phyloP scores from a whole-genome alignment of 148 eudicot genomes.

The Nyssa sinensis region DNA sequence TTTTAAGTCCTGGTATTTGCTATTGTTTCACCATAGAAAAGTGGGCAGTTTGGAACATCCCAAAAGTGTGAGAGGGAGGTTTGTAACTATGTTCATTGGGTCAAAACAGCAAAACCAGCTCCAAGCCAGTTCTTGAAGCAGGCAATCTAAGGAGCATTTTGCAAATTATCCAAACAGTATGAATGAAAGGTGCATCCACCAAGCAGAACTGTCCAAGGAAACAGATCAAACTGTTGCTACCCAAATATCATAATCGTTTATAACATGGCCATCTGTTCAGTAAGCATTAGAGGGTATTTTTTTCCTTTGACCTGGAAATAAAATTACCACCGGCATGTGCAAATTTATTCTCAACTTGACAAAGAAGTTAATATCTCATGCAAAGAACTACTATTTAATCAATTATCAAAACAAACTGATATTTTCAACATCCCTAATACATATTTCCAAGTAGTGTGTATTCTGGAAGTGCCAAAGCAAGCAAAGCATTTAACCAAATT shows the following conservation, averaged over 20 bases:
- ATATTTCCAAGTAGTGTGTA: not conserved
- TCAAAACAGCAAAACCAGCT: slow-evolving; percentile 5
- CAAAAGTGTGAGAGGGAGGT: not conserved
- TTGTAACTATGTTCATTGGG: not conserved
- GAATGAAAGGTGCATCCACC: not conserved
- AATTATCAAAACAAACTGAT: too few relatives aligned
- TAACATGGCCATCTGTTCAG: not conserved
- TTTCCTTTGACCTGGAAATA: not conserved
- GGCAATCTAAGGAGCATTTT: not conserved
- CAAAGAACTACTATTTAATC: too few relatives aligned
- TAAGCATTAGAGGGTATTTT: not conserved
- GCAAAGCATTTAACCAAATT: not conserved
- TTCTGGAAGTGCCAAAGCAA: not conserved
- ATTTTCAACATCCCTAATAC: not conserved
- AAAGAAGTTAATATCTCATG: not conserved
- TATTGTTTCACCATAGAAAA: not conserved
- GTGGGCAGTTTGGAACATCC: not conserved
- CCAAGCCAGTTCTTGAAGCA: slow-evolving; percentile 7
- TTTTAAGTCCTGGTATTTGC: not conserved
- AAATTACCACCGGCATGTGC: too few relatives aligned
- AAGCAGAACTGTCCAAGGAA: not conserved
- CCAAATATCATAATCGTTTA: not conserved
- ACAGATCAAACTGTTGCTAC: not conserved
- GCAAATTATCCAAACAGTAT: not conserved
- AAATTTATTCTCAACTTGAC: too few relatives aligned